Conservation (phyloP, 805 yeast genomes). For the Wickerhamiella brachini region DNA sequence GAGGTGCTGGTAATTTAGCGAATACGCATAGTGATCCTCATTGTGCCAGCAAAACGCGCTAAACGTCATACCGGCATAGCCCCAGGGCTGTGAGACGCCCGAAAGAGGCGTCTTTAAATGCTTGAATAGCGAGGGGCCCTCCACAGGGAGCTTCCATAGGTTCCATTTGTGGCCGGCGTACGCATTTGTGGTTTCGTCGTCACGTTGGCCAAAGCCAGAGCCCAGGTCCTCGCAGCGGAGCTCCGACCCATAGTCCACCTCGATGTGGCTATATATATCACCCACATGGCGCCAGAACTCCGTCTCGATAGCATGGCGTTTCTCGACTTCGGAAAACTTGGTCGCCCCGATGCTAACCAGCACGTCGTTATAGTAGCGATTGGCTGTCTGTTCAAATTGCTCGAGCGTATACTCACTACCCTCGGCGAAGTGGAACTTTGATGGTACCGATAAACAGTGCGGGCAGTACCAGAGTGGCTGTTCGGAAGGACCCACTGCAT, state of each 20-base stretch:
- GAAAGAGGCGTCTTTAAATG: conserved; percentile 34
- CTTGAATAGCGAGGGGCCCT: conserved; percentile 23
- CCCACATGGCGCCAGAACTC: conserved; percentile 27
- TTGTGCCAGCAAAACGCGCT: conserved; percentile 96
- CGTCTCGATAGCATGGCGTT: conserved; percentile 19
- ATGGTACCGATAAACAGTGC: conserved; percentile 71
- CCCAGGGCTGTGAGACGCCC: conserved; percentile 95
- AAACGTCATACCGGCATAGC: conserved; percentile 76
- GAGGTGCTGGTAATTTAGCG: conserved; percentile 82
- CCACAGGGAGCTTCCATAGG: conserved; percentile 25
- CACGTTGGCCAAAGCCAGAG: conserved; percentile 2
- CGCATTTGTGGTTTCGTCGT: conserved; percentile 4
- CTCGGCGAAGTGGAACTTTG: conserved; percentile 80
- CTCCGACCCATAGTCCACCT: conserved; percentile 31
- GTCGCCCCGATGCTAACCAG: conserved; percentile 17
- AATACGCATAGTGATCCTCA: conserved; percentile 84
- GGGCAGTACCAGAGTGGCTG: conserved; percentile 57
- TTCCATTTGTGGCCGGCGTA: conserved; percentile 28
- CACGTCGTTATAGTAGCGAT: conserved; percentile 33
- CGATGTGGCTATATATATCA: conserved; percentile 19
- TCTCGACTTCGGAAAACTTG: conserved; percentile 8
- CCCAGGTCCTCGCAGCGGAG: conserved; percentile 21
- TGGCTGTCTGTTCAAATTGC: conserved; percentile 47
- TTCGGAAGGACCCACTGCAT: neutral
- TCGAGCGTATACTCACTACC: conserved; percentile 40